Conservation (phyloP, 441 rosid genomes). For the Pelargonium cotyledonis region DNA sequence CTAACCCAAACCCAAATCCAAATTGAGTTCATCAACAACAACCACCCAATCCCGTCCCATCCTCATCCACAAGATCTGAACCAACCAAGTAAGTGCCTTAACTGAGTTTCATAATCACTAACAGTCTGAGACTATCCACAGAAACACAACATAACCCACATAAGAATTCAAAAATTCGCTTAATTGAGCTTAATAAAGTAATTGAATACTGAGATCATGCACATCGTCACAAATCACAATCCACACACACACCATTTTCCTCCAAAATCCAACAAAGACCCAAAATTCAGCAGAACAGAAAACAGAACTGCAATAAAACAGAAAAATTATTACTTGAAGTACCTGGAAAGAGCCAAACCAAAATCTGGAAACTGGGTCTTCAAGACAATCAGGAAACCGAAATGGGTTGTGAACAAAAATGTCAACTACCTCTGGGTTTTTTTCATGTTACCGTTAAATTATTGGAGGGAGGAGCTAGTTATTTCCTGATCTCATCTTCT, state of each 20-base stretch:
- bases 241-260: background rate
- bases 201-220: too few species aligned
- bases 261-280: background rate
- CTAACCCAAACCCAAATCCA: background rate
- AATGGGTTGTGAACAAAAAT: background rate
- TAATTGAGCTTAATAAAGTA: background rate
- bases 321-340: background rate
- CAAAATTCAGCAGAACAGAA: background rate
- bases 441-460: background rate
- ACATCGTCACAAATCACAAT: too few species aligned
- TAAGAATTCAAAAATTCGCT: background rate
- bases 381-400: background rate
- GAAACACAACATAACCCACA: background rate
- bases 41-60: background rate
- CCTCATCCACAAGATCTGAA: background rate
- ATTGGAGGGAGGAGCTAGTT: too few species aligned
- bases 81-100: background rate
- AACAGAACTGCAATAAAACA: background rate
- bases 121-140: background rate
- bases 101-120: background rate
- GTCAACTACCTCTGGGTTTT: background rate
- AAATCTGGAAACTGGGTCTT: slow-evolving; percentile 4
- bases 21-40: background rate
- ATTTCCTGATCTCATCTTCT: too few species aligned
- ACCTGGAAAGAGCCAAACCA: background rate